Evolutionary conservation across 495 filamentous ascomycete species (phyloP).

Genomic region (Thermothielavioides terrestris): DNA sequence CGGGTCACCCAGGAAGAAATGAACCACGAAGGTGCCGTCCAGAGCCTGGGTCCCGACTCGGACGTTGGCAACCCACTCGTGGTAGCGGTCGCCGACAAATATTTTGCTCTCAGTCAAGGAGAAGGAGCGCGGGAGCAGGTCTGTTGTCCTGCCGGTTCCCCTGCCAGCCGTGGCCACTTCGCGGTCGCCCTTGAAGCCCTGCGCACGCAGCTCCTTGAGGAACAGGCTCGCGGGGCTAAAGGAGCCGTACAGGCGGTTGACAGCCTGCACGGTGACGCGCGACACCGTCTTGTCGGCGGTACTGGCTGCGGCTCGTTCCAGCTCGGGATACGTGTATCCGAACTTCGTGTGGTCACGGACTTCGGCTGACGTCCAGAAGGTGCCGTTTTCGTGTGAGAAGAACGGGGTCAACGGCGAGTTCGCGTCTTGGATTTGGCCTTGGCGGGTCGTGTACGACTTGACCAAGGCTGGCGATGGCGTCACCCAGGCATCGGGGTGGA

Average conservation of each 20-base stretch:
- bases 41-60: constrained; percentile 48
- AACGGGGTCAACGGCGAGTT: constrained; percentile 41
- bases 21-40: constrained; percentile 46
- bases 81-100: constrained; percentile 29
- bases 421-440: constrained; percentile 33
- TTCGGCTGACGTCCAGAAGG: constrained; percentile 44
- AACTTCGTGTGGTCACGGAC: constrained; percentile 39
- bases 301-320: constrained; percentile 16
- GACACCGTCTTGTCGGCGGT: constrained; percentile 19
- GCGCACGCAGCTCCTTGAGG: constrained; percentile 11
- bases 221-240: constrained; percentile 32
- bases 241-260: constrained; percentile 49
- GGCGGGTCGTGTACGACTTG: constrained; percentile 44
- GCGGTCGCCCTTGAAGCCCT: constrained; percentile 1
- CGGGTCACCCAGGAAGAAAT: constrained; percentile 50
- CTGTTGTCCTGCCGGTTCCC: too few relatives aligned
- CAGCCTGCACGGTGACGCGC: constrained; percentile 29
- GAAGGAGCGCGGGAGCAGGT: not conserved
- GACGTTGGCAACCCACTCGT: constrained; percentile 56
- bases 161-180: not conserved
- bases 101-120: not conserved
- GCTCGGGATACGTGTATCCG: constrained; percentile 55
- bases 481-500: constrained; percentile 53
- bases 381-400: constrained; percentile 30
- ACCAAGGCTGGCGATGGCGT: constrained; percentile 36